Evolutionary conservation across 345 rosid species (phyloP).

Genomic region (Salix suchowensis): DNA sequence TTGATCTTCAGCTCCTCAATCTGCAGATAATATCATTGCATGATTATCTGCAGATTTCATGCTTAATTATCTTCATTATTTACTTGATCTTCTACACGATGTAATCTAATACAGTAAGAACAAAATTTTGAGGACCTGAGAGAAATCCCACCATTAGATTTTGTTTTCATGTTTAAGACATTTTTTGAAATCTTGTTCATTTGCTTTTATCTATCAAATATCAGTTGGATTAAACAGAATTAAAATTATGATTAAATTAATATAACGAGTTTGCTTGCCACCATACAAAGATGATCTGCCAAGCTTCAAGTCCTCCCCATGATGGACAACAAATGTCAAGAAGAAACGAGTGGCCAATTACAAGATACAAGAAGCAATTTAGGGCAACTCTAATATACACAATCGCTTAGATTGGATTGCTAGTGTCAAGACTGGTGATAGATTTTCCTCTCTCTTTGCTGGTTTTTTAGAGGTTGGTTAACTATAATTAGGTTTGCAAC

Average conservation of each 20-base stretch:
- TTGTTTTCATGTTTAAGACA: too few species aligned
- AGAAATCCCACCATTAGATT: neutral
- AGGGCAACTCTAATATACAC: neutral
- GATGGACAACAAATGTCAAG: neutral
- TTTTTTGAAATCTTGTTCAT: conserved; percentile 12
- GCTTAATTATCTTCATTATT: too few species aligned
- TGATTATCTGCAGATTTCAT: too few species aligned
- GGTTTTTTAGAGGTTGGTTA: neutral
- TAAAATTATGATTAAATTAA: too few species aligned
- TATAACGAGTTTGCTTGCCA: neutral
- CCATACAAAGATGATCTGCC: neutral
- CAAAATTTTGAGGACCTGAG: conserved; percentile 22
- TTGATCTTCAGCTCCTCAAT: too few species aligned
- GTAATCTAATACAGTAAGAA: conserved; percentile 38
- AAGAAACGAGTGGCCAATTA: neutral
- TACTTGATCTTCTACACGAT: too few species aligned
- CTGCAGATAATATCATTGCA: too few species aligned
- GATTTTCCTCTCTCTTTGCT: neutral
- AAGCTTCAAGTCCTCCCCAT: neutral
- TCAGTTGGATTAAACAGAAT: conserved; percentile 4
- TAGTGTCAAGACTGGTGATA: neutral
- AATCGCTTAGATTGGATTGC: neutral
- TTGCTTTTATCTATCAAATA: conserved; percentile 22
- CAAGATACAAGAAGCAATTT: neutral
- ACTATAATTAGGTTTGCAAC: neutral